Base-by-base conservation (phyloP, 1,284 basidiomycete genomes). In the Fomitopsis schrenkii region DNA sequence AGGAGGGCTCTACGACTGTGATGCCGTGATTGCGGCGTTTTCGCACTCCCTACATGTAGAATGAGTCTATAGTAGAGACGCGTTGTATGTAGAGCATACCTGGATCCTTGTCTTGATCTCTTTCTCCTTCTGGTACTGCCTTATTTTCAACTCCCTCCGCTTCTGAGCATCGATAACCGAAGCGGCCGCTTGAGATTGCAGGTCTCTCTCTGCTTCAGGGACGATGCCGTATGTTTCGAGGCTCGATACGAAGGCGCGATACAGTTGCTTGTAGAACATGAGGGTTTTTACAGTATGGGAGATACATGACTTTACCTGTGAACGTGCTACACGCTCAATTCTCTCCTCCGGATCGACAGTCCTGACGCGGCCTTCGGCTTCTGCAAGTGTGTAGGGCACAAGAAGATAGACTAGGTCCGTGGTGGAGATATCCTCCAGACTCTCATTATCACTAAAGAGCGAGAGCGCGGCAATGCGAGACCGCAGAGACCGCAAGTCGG, bases 381-480 rank as follows among this genome's bases (percentile, higher is more conserved):
- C 89, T 8, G 88, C 88, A 36, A 82, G 72, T 26, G 88, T 82
- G 74, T 85, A 95, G 0, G 90, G 87, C 0, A 94, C 85, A 52
- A 87, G 80, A 58, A 97, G 83, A 75, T 94, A 97, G 9, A 90
- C 79, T 55, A 97, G 76, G 74, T 95, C 87, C 36, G 80, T 78
- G 10, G 95, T 94, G 1, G 90, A 83, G 46, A 98, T 84, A 74
- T 98, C 95, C 54, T 95, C 91, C 26, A 94, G 75, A 0, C 79
- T 79, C 72, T 98, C 95, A 71, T 97, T 97, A 8, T 88, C 79
- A 59, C 93, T 95, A 75, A 97, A 95, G 22, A 97, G 77, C 0
- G 86, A 85, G 28, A 97, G 79, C 54, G 77, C 78, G 28, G 78
- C 66, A 56, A 91, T 78, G 10, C 83, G 80, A 33, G 77, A 74